Base-by-base conservation (phyloP, 2,329 filamentous ascomycete species). In the Stromatinia cepivora region DNA sequence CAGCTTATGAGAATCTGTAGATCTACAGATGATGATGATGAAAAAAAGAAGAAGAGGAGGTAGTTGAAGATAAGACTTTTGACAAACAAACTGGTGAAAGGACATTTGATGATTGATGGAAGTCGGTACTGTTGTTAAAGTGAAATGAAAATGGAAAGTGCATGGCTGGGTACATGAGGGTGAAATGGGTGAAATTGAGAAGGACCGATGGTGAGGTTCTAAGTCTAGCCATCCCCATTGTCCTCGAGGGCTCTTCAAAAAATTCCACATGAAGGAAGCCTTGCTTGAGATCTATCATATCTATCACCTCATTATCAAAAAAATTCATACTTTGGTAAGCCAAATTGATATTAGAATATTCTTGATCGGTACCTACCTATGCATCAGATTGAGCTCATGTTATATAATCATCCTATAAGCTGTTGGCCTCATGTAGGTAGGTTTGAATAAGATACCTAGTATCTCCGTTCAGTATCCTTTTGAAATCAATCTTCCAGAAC, bases 1-100 rank as follows among this genome's bases (percentile, higher is more conserved):
- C 66, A 52, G 46, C n/a, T 8, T 28, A 46, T 50, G 58, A 54
- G 66, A 50, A 64, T 17, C 58, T 64, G 58, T 46, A 67, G 66
- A 67, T 62, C 13, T 39, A 67, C 45, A 39, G 28, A 48, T 64
- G 46, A 59, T n/a, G 34, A 42, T 39, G 34, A 52, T 15, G 15
- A 42, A 4, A 25, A 67, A 48, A 42, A 48, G n/a, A 61, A 31
- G 42, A 67, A 28, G 42, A 46, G 6, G 61, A 45, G 45, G 54
- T 25, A 25, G 52, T 39, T 50, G 59, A 62, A 28, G 34, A 42
- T 59, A 59, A 28, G n/a, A 58, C 11, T 58, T 25, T 31, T 28
- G 46, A 48, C 45, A 8, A 36, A 39, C 39, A 52, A 52, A 25
- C 15, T 7, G 46, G 31, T 28, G 46, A 28, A 39, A 20, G 61